These are phyloP conservation scores for Ophiostoma ips DNA, from an alignment of 2,329 filamentous ascomycete species.

Conservation along the genomic window DNA sequence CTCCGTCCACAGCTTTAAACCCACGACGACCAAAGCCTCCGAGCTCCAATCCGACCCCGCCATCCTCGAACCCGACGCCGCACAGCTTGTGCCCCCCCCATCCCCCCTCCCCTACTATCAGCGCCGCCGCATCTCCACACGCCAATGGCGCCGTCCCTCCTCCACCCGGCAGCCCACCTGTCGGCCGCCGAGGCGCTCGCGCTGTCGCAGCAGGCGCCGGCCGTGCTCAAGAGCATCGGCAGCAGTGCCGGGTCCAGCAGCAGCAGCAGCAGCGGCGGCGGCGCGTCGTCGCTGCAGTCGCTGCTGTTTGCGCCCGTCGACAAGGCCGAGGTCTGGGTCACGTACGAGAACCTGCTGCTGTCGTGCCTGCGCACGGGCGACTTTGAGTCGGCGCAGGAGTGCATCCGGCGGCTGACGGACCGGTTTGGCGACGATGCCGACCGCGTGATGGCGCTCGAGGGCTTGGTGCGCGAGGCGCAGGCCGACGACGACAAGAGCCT, in stretches of 20 bases:
- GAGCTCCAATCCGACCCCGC: too few species aligned
- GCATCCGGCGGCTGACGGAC: constrained; percentile 58
- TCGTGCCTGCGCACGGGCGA: constrained; percentile 76
- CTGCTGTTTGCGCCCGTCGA: constrained; percentile 45
- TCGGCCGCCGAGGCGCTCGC: constrained; percentile 40
- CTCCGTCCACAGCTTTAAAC: too few species aligned
- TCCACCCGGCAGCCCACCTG: constrained; percentile 43
- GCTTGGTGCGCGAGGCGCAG: constrained; percentile 80
- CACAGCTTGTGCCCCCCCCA: too few species aligned
- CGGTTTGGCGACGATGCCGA: constrained; percentile 80
- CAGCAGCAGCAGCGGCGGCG: constrained; percentile 23
- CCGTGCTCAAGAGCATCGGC: constrained; percentile 38
- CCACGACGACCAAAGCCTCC: too few species aligned
- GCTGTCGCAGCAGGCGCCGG: constrained; percentile 47
- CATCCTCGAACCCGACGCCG: too few species aligned
- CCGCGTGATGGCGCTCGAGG: constrained; percentile 68
- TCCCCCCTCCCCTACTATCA: too few species aligned
- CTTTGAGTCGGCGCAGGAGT: constrained; percentile 59
- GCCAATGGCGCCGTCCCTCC: constrained; percentile 36
- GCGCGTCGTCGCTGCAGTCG: constrained; percentile 36
- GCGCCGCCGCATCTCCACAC: too few species aligned
- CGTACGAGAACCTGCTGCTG: constrained; percentile 75
- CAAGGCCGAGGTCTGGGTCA: constrained; percentile 67
- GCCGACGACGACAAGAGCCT: constrained; percentile 44
- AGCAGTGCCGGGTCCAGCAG: too few species aligned